Percentiles rank a stretch among this genome's conserved stretches.
These are phyloP conservation scores for Bonia amplexicaulis DNA, from an alignment of 176 grass and related monocot genomes.

Conservation along the genomic window DNA sequence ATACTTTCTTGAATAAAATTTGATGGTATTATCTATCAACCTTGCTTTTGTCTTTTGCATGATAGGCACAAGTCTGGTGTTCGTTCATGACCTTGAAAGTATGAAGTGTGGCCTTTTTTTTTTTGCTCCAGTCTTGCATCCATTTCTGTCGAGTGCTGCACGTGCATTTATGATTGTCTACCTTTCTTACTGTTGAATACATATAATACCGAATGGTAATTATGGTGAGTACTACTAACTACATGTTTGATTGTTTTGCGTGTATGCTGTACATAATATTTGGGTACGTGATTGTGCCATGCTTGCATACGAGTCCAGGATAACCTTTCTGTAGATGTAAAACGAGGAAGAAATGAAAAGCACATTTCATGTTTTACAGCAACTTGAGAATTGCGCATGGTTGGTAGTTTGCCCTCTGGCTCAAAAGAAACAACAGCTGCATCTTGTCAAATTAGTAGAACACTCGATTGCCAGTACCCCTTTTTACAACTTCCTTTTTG, in stretches of 20 bases:
- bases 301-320: not conserved
- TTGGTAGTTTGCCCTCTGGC: not conserved
- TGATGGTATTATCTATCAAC: not conserved
- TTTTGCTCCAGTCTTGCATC: not conserved
- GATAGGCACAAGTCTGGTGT: not conserved
- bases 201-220: not conserved
- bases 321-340: not conserved
- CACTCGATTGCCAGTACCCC: not conserved
- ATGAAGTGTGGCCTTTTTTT: not conserved
- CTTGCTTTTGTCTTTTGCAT: not conserved
- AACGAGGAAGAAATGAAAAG: not conserved
- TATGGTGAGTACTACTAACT: not conserved
- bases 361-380: not conserved
- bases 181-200: not conserved
- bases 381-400: not conserved
- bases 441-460: not conserved
- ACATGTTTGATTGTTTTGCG: not conserved
- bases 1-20: not conserved
- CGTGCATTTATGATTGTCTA: not conserved
- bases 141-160: not conserved
- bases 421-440: not conserved
- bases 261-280: not conserved
- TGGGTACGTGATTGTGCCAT: not conserved
- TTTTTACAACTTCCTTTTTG: not conserved
- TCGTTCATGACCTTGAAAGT: not conserved